These are phyloP conservation scores for Myxozyma geophila DNA, from an alignment of 805 yeast species.

Conservation along the genomic window DNA sequence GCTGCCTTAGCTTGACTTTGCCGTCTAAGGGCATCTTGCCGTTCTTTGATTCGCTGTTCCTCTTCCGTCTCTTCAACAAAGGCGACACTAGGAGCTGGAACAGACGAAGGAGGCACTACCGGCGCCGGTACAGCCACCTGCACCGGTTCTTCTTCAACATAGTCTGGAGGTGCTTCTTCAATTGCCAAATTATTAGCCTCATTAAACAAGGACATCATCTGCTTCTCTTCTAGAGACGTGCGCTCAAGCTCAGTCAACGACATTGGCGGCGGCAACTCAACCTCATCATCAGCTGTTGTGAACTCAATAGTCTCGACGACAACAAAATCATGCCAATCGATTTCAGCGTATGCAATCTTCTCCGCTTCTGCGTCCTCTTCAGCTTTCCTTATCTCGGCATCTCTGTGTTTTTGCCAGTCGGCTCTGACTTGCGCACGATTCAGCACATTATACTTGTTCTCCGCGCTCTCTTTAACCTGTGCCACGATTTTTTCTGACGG, in stretches of 20 bases:
- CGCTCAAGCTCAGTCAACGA: constrained; percentile 62
- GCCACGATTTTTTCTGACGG: constrained; percentile 39
- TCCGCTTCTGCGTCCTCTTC: constrained; percentile 48
- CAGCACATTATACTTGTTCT: constrained; percentile 49
- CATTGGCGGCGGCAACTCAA: constrained; percentile 58
- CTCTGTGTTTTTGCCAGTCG: constrained; percentile 50
- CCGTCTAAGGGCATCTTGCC: constrained; percentile 24
- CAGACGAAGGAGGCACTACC: background rate
- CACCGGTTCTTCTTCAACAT: constrained; percentile 15
- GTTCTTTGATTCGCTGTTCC: constrained; percentile 23
- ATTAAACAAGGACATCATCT: constrained; percentile 40
- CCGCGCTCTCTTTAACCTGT: constrained; percentile 42
- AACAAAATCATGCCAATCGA: constrained; percentile 86
- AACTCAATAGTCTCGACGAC: constrained; percentile 72
- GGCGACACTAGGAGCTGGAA: background rate
- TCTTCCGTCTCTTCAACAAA: constrained; percentile 19
- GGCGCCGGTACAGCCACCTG: constrained; percentile 4
- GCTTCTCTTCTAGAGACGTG: constrained; percentile 62
- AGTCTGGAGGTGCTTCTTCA: constrained; percentile 52
- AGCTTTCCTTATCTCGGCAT: constrained; percentile 47
- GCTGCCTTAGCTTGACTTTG: constrained; percentile 35
- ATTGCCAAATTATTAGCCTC: constrained; percentile 37
- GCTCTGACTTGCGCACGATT: constrained; percentile 61
- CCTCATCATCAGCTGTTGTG: constrained; percentile 61
- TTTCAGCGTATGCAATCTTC: constrained; percentile 61